Base-by-base conservation (phyloP, 2,329 filamentous ascomycete genomes). In the Alternaria infectoria region DNA sequence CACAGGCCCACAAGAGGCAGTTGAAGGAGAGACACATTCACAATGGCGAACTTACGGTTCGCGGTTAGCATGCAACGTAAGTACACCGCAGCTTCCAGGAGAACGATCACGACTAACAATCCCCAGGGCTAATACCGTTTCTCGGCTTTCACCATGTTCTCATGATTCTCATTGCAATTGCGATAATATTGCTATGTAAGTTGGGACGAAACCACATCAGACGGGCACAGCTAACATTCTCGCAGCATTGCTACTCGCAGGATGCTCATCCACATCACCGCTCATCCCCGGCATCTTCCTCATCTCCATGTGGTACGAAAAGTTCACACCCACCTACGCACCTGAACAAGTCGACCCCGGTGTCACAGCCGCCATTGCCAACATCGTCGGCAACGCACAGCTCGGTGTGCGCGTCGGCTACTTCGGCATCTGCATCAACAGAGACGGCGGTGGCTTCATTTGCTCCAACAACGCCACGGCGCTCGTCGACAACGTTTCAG, bases 401-500 rank as follows among this genome's bases (percentile, higher is more conserved):
- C 85, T 99, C 52, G 93, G 97, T 80, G 93, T 96, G 25, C 90
- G 96, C 61, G 96, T 99, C 28, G 96, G 96, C 69, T 99, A 97
- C 84, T 99, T 99, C 76, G 96, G 96, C 72, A 97, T 99, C 80
- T 99, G 96, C 83, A 89, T 98, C 80, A 96, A 93, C 81, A 90
- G 93, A 1, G 93, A 97, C 78, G 92, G 91, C 63, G 95, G 95
- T 69, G 89, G 90, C 21, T 99, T 93, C 88, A 88, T 98, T 62
- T 99, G 96, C 87, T 96, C 92, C 80, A 96, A 97, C 86, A 99
- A 99, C 81, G 96, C 96, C 19, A 97, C 95, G 3, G 90, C 93
- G 3, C 86, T 99, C 51, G 95, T 96, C 40, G 91, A 96, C 79
- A 91, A 97, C 81, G 88, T 98, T 46, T 90, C 88, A 19, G 89